Conservation (phyloP, 192 early-diverging fungal species). For the Linnemannia schmuckeri region DNA sequence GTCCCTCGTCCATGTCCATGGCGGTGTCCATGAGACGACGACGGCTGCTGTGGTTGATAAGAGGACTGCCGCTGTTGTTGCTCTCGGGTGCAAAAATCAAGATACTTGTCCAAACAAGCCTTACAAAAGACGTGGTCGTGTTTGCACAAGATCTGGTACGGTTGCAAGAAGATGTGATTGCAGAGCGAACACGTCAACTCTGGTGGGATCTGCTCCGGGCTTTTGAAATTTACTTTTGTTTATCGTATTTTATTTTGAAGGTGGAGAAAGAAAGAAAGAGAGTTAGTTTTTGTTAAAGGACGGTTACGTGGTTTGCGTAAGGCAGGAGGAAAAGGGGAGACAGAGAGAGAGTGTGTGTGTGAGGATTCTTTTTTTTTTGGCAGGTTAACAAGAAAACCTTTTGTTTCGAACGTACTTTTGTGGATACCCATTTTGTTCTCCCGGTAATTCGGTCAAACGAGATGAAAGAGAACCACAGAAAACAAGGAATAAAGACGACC, state of each 20-base stretch:
- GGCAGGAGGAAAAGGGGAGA: too few relatives aligned
- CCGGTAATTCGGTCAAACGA: too few relatives aligned
- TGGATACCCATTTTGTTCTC: conserved; percentile 21
- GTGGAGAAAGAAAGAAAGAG: not conserved
- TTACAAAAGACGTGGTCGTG: conserved; percentile 36
- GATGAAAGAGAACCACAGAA: not conserved
- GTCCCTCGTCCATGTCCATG: not conserved
- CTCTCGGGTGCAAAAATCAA: conserved; percentile 7
- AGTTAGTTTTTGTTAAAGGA: not conserved
- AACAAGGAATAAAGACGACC: not conserved
- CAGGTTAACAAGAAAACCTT: not conserved
- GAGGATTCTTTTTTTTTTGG: not conserved
- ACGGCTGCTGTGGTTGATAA: not conserved
- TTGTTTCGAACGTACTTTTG: conserved; percentile 21
- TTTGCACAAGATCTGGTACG: conserved; percentile 25
- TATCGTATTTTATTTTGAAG: not conserved
- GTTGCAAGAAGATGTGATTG: conserved; percentile 18
- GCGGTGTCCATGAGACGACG: not conserved
- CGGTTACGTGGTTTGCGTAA: not conserved
- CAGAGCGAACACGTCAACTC: conserved; percentile 25
- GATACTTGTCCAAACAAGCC: conserved; percentile 26
- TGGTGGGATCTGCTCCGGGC: conserved; percentile 12
- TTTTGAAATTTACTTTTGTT: not conserved
- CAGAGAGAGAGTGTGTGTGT: not conserved
- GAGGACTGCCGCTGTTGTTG: not conserved